Conservation (phyloP, 768 basidiomycete genomes). For the Kwoniella mangroviensis region DNA sequence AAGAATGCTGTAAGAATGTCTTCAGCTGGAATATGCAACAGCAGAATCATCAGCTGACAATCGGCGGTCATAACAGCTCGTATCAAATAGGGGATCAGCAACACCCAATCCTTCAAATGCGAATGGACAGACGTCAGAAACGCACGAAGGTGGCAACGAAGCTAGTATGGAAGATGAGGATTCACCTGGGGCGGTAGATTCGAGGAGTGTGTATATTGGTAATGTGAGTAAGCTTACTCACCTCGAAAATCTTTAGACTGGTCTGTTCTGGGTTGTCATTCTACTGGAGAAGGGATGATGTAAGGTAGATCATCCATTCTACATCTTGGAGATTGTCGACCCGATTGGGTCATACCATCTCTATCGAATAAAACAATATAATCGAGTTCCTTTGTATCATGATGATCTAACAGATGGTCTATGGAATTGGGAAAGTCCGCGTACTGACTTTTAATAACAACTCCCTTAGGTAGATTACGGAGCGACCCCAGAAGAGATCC, state of each 20-base stretch:
- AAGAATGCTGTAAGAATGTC: slow-evolving; percentile 44
- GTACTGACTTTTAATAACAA: not conserved
- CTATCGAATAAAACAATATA: no score
- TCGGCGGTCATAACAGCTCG: slow-evolving; percentile 21
- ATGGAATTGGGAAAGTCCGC: not conserved
- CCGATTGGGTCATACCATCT: no score
- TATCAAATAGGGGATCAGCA: slow-evolving; percentile 35
- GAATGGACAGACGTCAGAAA: slow-evolving; percentile 21
- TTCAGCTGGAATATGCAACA: not conserved
- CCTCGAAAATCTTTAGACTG: not conserved
- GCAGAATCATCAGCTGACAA: not conserved
- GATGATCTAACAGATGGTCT: no score
- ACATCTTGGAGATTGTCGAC: no score
- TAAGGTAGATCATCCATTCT: no score
- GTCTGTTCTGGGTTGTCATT: no score
- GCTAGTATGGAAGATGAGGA: slow-evolving; percentile 73
- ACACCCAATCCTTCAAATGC: slow-evolving; percentile 34
- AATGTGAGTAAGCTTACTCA: slow-evolving; percentile 68
- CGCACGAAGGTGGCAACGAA: slow-evolving; percentile 55
- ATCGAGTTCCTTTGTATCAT: no score
- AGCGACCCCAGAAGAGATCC: slow-evolving; percentile 97
- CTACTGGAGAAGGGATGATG: not conserved
- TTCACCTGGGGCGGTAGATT: slow-evolving; percentile 78
- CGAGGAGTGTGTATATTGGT: slow-evolving; percentile 89
- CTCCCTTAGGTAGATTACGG: slow-evolving; percentile 85